Evolutionary conservation across 345 rosid species (phyloP).

Genomic region (Cardamine occulta): DNA sequence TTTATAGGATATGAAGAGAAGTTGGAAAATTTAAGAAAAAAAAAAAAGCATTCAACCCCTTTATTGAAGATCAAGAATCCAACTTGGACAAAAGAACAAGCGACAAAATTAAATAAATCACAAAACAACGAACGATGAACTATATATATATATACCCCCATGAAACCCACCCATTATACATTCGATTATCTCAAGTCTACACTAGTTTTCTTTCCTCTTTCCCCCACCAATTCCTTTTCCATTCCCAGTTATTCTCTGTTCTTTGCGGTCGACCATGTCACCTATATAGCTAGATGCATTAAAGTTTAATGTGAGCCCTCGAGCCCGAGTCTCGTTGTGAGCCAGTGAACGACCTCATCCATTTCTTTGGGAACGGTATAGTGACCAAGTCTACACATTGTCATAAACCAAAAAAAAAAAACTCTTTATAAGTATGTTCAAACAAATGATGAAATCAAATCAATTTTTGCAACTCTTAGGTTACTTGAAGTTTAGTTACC

Average conservation of each 20-base stretch:
- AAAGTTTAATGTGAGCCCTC: conserved; percentile 60
- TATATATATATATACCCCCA: conserved; percentile 31
- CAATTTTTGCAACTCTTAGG: conserved; percentile 1
- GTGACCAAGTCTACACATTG: conserved; percentile 77
- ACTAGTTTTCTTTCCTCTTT: neutral
- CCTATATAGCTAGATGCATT: conserved; percentile 29
- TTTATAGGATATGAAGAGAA: neutral
- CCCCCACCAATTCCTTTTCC: neutral
- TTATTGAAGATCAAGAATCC: conserved; percentile 39
- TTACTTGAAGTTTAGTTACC: conserved; percentile 46
- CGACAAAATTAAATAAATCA: conserved; percentile 32
- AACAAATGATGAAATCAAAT: conserved; percentile 1
- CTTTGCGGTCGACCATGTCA: conserved; percentile 14
- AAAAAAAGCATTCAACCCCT: neutral
- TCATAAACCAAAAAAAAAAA: neutral
- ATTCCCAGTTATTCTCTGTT: conserved; percentile 22
- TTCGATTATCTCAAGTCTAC: conserved; percentile 39
- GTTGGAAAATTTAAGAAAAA: neutral
- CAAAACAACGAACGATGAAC: conserved; percentile 35
- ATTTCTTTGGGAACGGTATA: conserved; percentile 85
- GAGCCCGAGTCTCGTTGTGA: conserved; percentile 66
- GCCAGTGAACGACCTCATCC: conserved; percentile 84
- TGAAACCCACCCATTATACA: conserved; percentile 34
- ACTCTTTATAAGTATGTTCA: conserved; percentile 19
- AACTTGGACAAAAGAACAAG: conserved; percentile 37